Evolutionary conservation across 2,329 filamentous ascomycete genomes (phyloP), one percentile per base, ranked within the genome.

Genomic region (Aspergillus sp.): DNA sequence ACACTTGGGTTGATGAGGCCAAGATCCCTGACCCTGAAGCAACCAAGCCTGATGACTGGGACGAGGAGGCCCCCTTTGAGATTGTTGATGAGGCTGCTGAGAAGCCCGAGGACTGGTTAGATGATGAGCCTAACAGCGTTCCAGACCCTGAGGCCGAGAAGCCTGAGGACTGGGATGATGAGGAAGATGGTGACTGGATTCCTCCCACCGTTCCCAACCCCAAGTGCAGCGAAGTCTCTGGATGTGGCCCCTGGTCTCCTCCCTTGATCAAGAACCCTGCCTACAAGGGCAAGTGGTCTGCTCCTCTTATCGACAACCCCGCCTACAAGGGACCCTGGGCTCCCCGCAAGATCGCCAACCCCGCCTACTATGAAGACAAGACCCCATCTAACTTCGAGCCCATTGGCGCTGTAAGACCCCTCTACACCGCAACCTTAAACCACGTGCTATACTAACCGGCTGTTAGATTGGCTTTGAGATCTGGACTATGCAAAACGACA

Each of bases 401-500:
- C 67, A 98, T 99, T 77, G 95, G 95, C 73, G 93, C 91, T 82
- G 89, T 93, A 84, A 88, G 89, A n/a, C 8, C 20, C 15, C 89
- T 57, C 12, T 56, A 13, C 44, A 33, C 33, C 37, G 27, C 9
- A 30, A 30, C 45, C 30, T 22, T 34, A 27, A 17, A 11, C 12
- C 15, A 3, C 12, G 20, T 24, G 20, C 27, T 12, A 42, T 41
- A 54, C 54, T 60, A 58, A 63, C 33, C 19, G 22, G 27, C 8
- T 33, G 56, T 47, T 72, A 92, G 89, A 93, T 98, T 80, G 95
- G 95, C 70, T 98, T 98, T 73, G 95, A 99, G 80, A 93, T 99
- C 81, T 99, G 95, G 95, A 98, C 95, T 71, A 99, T 99, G 95
- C 93, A 97, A 81, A 96, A 88, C 77, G 90, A 97, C 74, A 98